phyloP scores from a whole-genome alignment of 306 rosid genomes.

The Sphenostylis stenocarpa region DNA sequence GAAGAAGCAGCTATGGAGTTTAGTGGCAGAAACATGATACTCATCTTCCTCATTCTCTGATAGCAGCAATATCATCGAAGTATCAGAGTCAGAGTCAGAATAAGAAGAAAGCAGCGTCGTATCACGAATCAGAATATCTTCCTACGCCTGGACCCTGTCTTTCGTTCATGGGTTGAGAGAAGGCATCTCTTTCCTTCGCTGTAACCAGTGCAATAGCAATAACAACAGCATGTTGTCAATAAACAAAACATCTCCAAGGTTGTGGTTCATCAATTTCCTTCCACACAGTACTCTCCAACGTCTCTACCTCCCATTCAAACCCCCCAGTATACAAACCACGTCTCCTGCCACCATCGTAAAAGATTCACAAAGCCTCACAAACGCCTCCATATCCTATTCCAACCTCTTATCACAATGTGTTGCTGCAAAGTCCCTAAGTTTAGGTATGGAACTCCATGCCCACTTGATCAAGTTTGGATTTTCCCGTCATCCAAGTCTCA shows the following conservation, averaged over 20 bases:
- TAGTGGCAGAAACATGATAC: no score
- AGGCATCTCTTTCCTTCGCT: no score
- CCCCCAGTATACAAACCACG: neutral
- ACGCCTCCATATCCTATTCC: constrained; percentile 37
- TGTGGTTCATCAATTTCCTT: neutral
- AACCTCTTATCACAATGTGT: constrained; percentile 57
- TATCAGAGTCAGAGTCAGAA: no score
- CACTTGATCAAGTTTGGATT: constrained; percentile 68
- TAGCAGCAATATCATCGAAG: no score
- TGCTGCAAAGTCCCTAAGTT: constrained; percentile 50
- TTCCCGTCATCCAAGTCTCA: constrained; percentile 41
- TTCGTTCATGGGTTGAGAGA: no score
- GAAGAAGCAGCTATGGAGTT: no score
- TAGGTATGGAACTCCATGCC: constrained; percentile 67
- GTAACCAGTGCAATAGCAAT: no score
- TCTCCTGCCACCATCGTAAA: neutral
- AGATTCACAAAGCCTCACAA: constrained; percentile 24
- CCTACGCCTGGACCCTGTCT: no score
- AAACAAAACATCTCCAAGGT: constrained; percentile 5
- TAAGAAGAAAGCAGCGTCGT: no score
- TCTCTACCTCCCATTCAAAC: neutral
- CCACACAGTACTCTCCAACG: neutral
- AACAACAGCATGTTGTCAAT: neutral
- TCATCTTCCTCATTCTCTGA: no score
- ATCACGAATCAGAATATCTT: no score